These are phyloP conservation scores for Taphrina communis DNA, from an alignment of 1,139 yeast species.

Conservation along the genomic window DNA sequence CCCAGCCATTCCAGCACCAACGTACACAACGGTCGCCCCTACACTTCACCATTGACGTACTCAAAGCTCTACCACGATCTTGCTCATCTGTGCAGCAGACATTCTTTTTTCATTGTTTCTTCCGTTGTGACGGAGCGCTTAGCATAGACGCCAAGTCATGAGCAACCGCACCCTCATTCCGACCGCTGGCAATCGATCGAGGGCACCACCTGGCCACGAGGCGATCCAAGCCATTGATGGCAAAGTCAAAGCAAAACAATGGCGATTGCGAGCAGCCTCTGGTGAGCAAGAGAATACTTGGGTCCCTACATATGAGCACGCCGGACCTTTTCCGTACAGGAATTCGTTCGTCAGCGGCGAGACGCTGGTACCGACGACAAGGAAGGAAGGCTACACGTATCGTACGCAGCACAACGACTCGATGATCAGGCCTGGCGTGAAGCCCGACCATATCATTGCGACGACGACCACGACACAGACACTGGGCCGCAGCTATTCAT, in stretches of 20 bases:
- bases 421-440: constrained; percentile 2
- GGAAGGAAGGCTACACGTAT: neutral
- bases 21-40: constrained; percentile 7
- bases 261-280: neutral
- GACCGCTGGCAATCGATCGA: constrained; percentile 12
- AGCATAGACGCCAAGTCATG: neutral
- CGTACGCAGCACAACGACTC: constrained; percentile 1
- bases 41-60: too few species aligned
- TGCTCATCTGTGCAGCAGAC: too few species aligned
- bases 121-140: neutral
- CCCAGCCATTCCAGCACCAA: neutral
- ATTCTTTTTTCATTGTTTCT: neutral
- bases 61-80: too few species aligned
- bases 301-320: constrained; percentile 2
- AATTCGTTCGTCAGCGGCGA: constrained; percentile 4
- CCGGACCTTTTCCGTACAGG: neutral
- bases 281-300: constrained; percentile 8
- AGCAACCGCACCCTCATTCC: neutral
- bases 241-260: constrained; percentile 12
- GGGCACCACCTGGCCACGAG: constrained; percentile 27
- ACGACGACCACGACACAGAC: constrained; percentile 33
- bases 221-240: neutral
- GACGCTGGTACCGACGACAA: neutral
- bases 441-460: constrained; percentile 1
- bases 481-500: constrained; percentile 2